Evolutionary conservation across 2,329 filamentous ascomycete species (phyloP).

Genomic region (Sclerotinia glacialis): DNA sequence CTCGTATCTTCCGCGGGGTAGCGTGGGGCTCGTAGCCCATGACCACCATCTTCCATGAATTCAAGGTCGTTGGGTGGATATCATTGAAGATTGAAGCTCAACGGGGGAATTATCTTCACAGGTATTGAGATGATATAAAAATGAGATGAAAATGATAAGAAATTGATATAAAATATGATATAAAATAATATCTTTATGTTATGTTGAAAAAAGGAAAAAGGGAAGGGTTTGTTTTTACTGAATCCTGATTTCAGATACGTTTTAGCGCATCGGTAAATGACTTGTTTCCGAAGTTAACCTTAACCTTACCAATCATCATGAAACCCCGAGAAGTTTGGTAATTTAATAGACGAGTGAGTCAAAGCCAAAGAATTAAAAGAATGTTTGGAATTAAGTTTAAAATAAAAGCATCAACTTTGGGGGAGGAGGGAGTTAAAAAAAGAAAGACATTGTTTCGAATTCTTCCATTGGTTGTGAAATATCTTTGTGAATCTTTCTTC

Average conservation of each 20-base stretch:
- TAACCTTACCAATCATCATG: not conserved
- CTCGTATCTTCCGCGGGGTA: slow-evolving; percentile 83
- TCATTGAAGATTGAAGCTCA: not conserved
- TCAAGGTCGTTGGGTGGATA: not conserved
- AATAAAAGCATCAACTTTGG: too few relatives aligned
- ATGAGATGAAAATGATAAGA: too few relatives aligned
- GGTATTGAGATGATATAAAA: not conserved
- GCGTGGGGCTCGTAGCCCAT: slow-evolving; percentile 42
- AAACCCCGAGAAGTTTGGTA: slow-evolving; percentile 2
- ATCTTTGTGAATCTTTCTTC: not conserved
- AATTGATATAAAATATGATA: too few relatives aligned
- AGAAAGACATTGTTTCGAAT: too few relatives aligned
- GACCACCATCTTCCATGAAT: slow-evolving; percentile 30
- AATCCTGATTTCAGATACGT: not conserved
- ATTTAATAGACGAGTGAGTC: not conserved
- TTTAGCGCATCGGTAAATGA: slow-evolving; percentile 8
- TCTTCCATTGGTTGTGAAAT: too few relatives aligned
- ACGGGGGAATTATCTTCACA: not conserved
- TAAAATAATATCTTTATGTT: too few relatives aligned
- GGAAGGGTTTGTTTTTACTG: not conserved
- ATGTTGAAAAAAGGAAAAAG: not conserved
- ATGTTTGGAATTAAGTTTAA: not conserved
- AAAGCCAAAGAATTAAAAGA: not conserved
- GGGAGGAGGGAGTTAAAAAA: too few relatives aligned
- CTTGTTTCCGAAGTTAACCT: not conserved